Conservation (phyloP, 202 grass and related monocot genomes). For the Schoenoplectus tabernaemontani region DNA sequence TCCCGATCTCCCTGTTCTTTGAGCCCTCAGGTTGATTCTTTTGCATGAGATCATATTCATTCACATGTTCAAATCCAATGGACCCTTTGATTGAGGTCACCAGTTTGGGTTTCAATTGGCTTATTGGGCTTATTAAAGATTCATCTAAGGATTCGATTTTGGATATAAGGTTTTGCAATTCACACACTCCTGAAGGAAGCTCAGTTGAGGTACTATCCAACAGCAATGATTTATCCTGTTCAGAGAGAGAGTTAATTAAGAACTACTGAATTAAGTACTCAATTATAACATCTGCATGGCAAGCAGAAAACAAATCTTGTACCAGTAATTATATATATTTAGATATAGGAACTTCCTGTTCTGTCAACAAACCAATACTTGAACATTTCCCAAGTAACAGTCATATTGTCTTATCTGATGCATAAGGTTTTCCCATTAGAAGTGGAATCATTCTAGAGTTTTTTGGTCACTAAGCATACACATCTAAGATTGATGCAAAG, state of each 20-base stretch:
- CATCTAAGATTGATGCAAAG: background rate
- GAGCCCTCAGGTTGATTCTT: background rate
- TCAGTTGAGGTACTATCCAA: background rate
- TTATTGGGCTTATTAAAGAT: slow-evolving; percentile 35
- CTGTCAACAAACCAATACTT: background rate
- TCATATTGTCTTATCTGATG: background rate
- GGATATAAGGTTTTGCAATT: slow-evolving; percentile 44
- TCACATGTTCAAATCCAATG: background rate
- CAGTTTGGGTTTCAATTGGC: slow-evolving; percentile 35
- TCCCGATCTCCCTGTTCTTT: slow-evolving; percentile 57
- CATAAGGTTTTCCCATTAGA: background rate
- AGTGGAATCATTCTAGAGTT: background rate
- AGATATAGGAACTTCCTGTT: background rate
- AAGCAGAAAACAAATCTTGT: too few species aligned
- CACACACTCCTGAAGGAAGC: slow-evolving; percentile 27
- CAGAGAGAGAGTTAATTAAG: background rate
- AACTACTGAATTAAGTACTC: background rate
- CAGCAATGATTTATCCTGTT: slow-evolving; percentile 12
- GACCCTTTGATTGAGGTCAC: background rate
- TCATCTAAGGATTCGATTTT: slow-evolving; percentile 55
- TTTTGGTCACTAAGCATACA: too few species aligned
- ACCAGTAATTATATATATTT: background rate
- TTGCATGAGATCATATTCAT: background rate
- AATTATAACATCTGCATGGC: too few species aligned
- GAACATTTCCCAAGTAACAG: background rate